Conservation (phyloP, 1,284 basidiomycete species). For the Lentinula novae-zelandiae region DNA sequence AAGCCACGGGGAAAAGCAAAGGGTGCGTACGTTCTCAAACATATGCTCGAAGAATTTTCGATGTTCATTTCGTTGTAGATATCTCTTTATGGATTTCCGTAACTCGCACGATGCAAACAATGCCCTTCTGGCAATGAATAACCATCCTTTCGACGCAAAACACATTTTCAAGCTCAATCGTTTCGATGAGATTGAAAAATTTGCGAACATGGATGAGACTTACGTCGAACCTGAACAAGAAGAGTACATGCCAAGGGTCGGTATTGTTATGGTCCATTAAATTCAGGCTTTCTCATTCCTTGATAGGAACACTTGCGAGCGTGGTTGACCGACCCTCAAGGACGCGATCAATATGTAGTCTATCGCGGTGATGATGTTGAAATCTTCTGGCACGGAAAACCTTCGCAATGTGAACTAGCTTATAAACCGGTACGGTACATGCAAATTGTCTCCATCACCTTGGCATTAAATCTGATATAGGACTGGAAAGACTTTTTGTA, state of each 20-base stretch:
- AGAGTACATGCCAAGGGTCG: slow-evolving; percentile 79
- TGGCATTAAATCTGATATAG: slow-evolving; percentile 30
- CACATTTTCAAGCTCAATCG: slow-evolving; percentile 90
- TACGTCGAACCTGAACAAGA: slow-evolving; percentile 81
- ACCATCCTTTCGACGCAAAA: slow-evolving; percentile 88
- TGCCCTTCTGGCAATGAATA: slow-evolving; percentile 80
- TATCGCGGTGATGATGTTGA: slow-evolving; percentile 92
- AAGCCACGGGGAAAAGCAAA: slow-evolving; percentile 76
- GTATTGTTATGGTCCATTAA: slow-evolving; percentile 17
- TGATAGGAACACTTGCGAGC: slow-evolving; percentile 88
- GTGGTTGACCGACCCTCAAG: slow-evolving; percentile 91
- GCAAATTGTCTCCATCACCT: slow-evolving; percentile 6
- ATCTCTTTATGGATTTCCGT: slow-evolving; percentile 87
- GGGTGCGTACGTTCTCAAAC: slow-evolving; percentile 61
- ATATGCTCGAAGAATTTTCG: neutral
- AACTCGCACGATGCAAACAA: slow-evolving; percentile 78
- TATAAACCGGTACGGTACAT: slow-evolving; percentile 63
- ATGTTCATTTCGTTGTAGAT: slow-evolving; percentile 45
- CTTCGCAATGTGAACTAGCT: slow-evolving; percentile 82
- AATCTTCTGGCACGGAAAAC: slow-evolving; percentile 92
- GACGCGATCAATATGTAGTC: slow-evolving; percentile 95
- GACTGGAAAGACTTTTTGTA: slow-evolving; percentile 96
- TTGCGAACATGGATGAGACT: slow-evolving; percentile 76
- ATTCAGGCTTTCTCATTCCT: neutral
- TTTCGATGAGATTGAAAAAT: slow-evolving; percentile 92